Base-by-base conservation (phyloP, 2,329 filamentous ascomycete genomes). In the Neonectria hederae region DNA sequence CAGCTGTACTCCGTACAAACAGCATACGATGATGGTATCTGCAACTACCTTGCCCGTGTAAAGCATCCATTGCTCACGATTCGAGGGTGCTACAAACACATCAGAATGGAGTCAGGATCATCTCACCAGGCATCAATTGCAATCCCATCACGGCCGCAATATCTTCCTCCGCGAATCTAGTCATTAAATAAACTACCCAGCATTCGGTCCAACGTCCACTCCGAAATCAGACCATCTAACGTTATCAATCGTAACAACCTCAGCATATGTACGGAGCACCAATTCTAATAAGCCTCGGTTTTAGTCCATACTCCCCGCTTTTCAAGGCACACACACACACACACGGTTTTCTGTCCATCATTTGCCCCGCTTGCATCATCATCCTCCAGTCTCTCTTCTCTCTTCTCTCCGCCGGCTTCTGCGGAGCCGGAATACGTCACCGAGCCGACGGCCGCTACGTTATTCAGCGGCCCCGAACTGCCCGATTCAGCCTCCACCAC, bases 291-390 rank as follows among this genome's bases (percentile, higher is more conserved):
- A 32, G n/a, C 26, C 46, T 51, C 46, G 46, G 46, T 30, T 32
- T 30, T 19, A 22, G 11, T 21, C 28, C 48, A 51, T 14, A 28
- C 48, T 32, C 48, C 45, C 48, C 48, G 26, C 48, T 22, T 30
- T 51, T 46, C 21, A 26, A 13, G 22, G 17, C 43, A 26, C 13
- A 6, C 22, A 42, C 22, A 26, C 13, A 26, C 45, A n/a, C 22
- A 8, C 7, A 28, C 14, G n/a, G n/a, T n/a, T 19, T 14, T 28
- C 22, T 8, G 14, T 26, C 22, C n/a, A 10, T 8, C 35, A 42
- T 17, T 42, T 67, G 66, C 59, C 67, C 67, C 67, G 56, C 67
- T 61, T 59, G 40, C 58, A 62, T 62, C 54, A 46, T 58, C 54
- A 42, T 48, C n/a, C 56, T 24, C 42, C 54, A 30, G 17, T 5